Evolutionary conservation across 1,139 yeast genomes (phyloP), one percentile per base, ranked within the genome.

Genomic region (Nakaseomyces uthaithaninus): DNA sequence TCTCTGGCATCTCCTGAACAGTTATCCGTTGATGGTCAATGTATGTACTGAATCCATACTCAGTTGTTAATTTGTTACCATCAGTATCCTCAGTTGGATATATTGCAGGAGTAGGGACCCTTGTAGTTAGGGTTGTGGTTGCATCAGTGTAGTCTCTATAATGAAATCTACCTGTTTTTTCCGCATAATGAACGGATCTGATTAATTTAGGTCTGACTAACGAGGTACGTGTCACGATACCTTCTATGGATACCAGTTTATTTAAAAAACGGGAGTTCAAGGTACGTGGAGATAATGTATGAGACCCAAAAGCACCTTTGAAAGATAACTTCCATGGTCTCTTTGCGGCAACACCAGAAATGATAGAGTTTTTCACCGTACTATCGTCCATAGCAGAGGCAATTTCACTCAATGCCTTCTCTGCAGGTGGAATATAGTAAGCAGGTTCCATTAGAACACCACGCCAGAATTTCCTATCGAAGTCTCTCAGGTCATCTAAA

Each of bases 1-100:
- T 74, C 65, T 91, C 99, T 1, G 98, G 99, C 91, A 93, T 85
- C 66, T 91, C 99, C 63, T 91, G 99, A 27, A 91, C 82, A 0
- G 95, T 78, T 27, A 91, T 74, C 35, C 87, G 83, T 64, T 91
- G 99, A 59, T 91, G 96, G 63, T 91, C 98, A 53, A 91, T 74
- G 60, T 86, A 91, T 16, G 94, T 86, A 16, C 93, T 82, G 59
- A 80, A 84, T 3, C 99, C 99, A 57, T 85, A 91, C 60, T 91
- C 98, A 0, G 96, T 89, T 25, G 76, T 71, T 48, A 91, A 66
- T 51, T 86, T 84, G 62, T 89, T 81, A 11, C 96, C 96, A 40
- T 86, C 91, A 25, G 83, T 73, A 59, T 93, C 98, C 55, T 85
- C 94, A 0, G 94, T 84, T 10, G 98, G 98, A 58, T 87, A 93